Conservation (phyloP, 306 rosid genomes). For the Cucurbita ficifolia region DNA sequence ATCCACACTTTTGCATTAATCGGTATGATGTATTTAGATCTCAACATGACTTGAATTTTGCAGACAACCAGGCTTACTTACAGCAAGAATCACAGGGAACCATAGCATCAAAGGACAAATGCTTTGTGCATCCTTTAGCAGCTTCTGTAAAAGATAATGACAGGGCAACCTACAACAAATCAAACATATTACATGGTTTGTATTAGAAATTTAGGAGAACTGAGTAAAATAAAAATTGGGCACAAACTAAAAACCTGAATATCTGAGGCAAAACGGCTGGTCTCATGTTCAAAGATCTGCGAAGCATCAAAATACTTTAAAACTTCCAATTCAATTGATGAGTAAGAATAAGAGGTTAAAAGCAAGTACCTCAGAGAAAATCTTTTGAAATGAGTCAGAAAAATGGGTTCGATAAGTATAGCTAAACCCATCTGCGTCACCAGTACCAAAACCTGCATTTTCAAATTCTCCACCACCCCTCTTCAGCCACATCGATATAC, state of each 20-base stretch:
- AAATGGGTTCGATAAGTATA: constrained; percentile 37
- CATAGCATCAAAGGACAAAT: constrained; percentile 48
- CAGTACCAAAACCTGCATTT: constrained; percentile 29
- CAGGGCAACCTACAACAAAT: constrained; percentile 42
- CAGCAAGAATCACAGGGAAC: constrained; percentile 77
- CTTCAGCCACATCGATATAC: constrained; percentile 23
- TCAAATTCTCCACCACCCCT: constrained; percentile 28
- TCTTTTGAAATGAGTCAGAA: constrained; percentile 71
- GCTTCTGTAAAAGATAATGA: constrained; percentile 74
- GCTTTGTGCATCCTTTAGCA: constrained; percentile 66
- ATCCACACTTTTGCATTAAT: too few relatives aligned
- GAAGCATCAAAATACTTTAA: constrained; percentile 12
- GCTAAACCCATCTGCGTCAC: constrained; percentile 18
- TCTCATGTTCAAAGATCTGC: constrained; percentile 76
- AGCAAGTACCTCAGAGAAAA: constrained; percentile 73
- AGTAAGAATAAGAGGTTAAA: background rate
- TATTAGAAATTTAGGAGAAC: background rate
- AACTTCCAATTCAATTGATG: background rate
- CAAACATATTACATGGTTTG: constrained; percentile 6
- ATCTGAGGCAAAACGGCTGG: constrained; percentile 42
- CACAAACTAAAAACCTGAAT: constrained; percentile 40
- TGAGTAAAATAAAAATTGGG: background rate
- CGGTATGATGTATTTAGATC: too few relatives aligned
- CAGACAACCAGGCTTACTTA: constrained; percentile 29
- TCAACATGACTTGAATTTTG: background rate